A percentile compares a stretch with the other conserved stretches of the same genome.
These are phyloP conservation scores for Leptographium radiaticola DNA, from an alignment of 2,329 filamentous ascomycete species.

Conservation along the genomic window DNA sequence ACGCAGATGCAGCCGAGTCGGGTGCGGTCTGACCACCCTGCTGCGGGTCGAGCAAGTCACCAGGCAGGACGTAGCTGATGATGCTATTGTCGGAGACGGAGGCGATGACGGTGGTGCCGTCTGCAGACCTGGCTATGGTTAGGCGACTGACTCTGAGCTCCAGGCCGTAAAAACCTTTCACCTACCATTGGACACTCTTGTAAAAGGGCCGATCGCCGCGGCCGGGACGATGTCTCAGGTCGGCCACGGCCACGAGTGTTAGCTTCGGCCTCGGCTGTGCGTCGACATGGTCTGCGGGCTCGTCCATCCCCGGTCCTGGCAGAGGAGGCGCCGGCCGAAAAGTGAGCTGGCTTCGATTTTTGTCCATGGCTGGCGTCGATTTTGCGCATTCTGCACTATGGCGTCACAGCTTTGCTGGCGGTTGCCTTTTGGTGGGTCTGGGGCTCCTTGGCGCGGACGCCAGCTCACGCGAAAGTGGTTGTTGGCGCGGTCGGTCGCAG, in stretches of 20 bases:
- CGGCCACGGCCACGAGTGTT: conserved; percentile 5
- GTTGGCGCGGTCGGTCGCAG: not conserved
- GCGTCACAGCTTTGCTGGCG: conserved; percentile 3
- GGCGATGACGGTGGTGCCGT: conserved; percentile 45
- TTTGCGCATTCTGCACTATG: conserved; percentile 4
- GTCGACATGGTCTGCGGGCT: not conserved
- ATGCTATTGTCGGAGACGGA: conserved; percentile 40
- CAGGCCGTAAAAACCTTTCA: not conserved
- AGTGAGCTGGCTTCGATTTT: not conserved
- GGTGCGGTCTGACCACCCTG: not conserved
- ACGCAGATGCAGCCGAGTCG: not conserved
- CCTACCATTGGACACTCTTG: conserved; percentile 28
- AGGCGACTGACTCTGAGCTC: not conserved
- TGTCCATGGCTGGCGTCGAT: no score
- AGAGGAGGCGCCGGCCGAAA: not conserved
- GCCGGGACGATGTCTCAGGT: not conserved
- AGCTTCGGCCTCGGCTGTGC: not conserved
- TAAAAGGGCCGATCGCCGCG: conserved; percentile 17
- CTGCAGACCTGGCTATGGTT: conserved; percentile 32
- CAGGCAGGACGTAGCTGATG: conserved; percentile 43
- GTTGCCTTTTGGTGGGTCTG: not conserved
- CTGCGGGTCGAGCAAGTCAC: conserved; percentile 34
- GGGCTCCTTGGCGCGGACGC: not conserved
- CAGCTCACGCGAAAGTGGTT: not conserved
- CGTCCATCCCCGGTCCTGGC: not conserved